phyloP scores from a whole-genome alignment of 2,329 filamentous ascomycete genomes.

The Paramyrothecium roridum region DNA sequence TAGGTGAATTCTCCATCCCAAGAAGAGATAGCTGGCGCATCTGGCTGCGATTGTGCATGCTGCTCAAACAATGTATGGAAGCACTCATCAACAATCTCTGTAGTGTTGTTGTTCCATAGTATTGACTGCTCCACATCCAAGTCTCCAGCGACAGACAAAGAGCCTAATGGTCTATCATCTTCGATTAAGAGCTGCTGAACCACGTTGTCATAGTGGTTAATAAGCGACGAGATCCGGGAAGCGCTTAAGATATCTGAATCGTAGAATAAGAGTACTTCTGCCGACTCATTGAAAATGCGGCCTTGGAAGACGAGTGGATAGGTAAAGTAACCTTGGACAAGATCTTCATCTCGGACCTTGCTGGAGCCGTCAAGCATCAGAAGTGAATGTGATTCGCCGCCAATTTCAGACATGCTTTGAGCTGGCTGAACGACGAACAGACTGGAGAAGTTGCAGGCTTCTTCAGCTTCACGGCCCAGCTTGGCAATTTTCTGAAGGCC shows the following conservation, averaged over 20 bases:
- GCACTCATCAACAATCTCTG: not conserved
- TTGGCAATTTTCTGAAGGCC: not conserved
- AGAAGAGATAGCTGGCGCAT: slow-evolving; percentile 3
- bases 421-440: not conserved
- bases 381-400: not conserved
- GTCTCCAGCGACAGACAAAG: not conserved
- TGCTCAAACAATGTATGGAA: slow-evolving; percentile 20
- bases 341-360: not conserved
- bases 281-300: not conserved
- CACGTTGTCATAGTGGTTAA: not conserved
- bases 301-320: not conserved
- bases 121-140: not conserved
- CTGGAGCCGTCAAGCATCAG: not conserved
- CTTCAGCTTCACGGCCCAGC: not conserved
- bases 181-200: not conserved
- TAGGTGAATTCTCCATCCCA: slow-evolving; percentile 11
- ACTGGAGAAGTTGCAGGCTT: not conserved
- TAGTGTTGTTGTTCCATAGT: not conserved
- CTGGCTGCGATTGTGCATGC: slow-evolving; percentile 18
- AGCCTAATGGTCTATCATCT: not conserved
- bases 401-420: not conserved
- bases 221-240: not conserved
- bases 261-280: not conserved
- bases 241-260: not conserved
- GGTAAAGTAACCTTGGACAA: not conserved